Evolutionary conservation across 202 grass and related monocot species (phyloP), one percentile per base, ranked within the genome.

Genomic region (Dendrocalamus latiflorus): DNA sequence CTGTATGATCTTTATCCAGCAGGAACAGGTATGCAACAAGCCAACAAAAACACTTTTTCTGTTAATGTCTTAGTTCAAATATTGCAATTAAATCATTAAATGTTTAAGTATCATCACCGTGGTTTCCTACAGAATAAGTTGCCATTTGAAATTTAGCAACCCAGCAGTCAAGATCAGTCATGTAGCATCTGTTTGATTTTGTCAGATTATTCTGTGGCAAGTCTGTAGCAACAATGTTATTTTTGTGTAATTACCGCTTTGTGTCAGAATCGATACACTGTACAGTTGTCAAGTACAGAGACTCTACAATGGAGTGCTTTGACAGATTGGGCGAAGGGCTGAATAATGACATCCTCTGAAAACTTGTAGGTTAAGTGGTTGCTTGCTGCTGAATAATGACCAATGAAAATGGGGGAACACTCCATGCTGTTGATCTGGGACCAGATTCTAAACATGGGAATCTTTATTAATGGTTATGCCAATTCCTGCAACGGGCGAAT

Each of bases 361-460:
- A n/a, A 17, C 68, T 63, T 62, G 51, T 55, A 37, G 54, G 56
- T 65, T 75, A 49, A 64, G 28, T 75, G n/a, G 79, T 76, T 65
- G 44, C 70, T 70, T 75, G 17, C 65, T 58, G 48, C 57, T 81
- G 60, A 80, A 80, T 75, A 61, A 80, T 66, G 45, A 43, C 55
- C 63, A 11, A 7, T 18, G 43, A 69, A 89, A 36, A 24, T 68
- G n/a, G 49, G 66, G 49, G 66, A 68, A 62, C 50, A 49, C 36
- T 70, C 44, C 41, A 21, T 78, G 66, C 9, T 68, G 66, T 72
- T 82, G 47, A 78, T 51, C 65, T 25, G 58, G 34, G 33, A 82
- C 51, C 59, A 33, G 59, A 68, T 83, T 72, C 68, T 37, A 43
- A 73, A 82, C 10, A 30, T 9, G 24, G 41, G 25, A 73, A 71